These are phyloP conservation scores for Datura wrightii DNA, from an alignment of 257 asterid genomes.

Conservation along the genomic window DNA sequence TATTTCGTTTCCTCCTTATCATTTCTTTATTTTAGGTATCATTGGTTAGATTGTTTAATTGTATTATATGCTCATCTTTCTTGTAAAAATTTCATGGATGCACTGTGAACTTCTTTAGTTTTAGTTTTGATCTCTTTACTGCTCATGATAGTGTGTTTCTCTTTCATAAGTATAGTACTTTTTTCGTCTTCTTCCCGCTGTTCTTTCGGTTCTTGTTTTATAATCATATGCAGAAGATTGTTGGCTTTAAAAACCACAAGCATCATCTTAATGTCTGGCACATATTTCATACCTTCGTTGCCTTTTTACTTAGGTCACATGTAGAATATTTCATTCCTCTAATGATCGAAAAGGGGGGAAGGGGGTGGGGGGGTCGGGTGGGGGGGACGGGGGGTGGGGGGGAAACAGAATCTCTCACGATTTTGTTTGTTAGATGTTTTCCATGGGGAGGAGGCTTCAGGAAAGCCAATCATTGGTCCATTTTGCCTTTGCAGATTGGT, in stretches of 20 bases:
- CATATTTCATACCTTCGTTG: background rate
- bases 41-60: background rate
- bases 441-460: slow-evolving; percentile 11
- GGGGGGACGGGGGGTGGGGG: too few species aligned
- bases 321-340: slow-evolving; percentile 16
- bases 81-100: background rate
- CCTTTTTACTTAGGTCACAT: background rate
- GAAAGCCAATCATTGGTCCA: background rate
- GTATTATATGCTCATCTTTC: background rate
- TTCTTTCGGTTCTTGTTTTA: slow-evolving; percentile 22
- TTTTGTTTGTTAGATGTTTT: slow-evolving; percentile 10
- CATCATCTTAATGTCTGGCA: background rate
- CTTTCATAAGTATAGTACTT: background rate
- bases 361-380: too few species aligned
- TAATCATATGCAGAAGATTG: slow-evolving; percentile 1
- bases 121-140: background rate
- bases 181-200: background rate
- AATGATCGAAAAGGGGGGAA: slow-evolving; percentile 1
- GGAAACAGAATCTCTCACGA: background rate
- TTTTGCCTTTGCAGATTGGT: slow-evolving; percentile 71
- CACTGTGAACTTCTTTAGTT: background rate
- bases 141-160: background rate
- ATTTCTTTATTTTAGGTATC: background rate
- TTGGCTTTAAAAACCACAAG: background rate
- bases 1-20: background rate